These are phyloP conservation scores for Breviolum minutum DNA, from an alignment of 73 alveolate species.

Conservation along the genomic window DNA sequence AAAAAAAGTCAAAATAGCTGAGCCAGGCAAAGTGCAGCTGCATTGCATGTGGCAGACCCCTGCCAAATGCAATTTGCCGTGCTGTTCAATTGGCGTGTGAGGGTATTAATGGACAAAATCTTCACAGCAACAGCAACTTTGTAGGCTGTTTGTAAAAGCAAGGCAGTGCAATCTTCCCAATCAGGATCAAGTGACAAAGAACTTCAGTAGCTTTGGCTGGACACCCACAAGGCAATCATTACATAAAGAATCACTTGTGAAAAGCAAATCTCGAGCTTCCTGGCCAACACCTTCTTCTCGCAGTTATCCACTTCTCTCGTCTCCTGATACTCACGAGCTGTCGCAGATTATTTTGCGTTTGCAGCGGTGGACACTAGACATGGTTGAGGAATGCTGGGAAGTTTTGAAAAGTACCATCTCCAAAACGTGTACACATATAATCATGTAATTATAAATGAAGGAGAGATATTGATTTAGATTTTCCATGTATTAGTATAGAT, in stretches of 20 bases:
- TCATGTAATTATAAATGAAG: too few relatives aligned
- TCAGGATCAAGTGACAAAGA: neutral
- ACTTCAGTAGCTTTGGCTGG: neutral
- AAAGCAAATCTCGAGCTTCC: neutral
- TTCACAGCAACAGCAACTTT: neutral
- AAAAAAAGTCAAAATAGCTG: neutral
- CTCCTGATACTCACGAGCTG: neutral
- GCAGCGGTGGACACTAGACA: neutral
- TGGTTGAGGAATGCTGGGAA: too few relatives aligned
- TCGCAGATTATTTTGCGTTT: neutral
- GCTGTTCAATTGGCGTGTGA: neutral
- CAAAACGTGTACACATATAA: neutral
- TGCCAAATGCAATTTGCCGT: neutral
- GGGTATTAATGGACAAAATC: neutral
- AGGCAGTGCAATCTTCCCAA: neutral
- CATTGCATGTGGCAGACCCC: neutral
- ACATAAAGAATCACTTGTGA: neutral
- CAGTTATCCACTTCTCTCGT: constrained; percentile 41
- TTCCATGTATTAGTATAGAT: too few relatives aligned
- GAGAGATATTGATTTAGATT: too few relatives aligned
- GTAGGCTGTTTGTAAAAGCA: neutral
- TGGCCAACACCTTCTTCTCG: constrained; percentile 26
- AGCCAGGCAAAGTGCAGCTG: neutral
- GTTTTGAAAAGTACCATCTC: too few relatives aligned
- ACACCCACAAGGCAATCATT: neutral